Percentiles rank a stretch among this genome's conserved stretches.
These are phyloP conservation scores for Aechmea fasciata DNA, from an alignment of 176 grass and related monocot genomes.

Conservation along the genomic window DNA sequence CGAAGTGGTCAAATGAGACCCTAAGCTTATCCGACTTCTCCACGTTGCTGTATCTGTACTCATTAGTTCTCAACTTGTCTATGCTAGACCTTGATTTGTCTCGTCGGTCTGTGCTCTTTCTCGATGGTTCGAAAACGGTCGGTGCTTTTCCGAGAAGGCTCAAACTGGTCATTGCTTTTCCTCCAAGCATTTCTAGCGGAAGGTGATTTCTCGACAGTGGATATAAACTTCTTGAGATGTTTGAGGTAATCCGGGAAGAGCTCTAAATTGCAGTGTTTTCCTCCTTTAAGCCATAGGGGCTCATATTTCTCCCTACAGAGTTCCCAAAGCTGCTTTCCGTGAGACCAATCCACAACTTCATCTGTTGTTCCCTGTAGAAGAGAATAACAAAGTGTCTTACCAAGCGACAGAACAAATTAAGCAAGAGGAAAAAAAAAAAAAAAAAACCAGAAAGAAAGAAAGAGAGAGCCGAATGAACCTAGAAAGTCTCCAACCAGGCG, in stretches of 20 bases:
- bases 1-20: constrained; percentile 55
- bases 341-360: constrained; percentile 86
- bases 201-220: constrained; percentile 57
- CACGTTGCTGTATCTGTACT: constrained; percentile 58
- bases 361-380: constrained; percentile 67
- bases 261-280: constrained; percentile 86
- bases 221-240: constrained; percentile 68
- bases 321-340: constrained; percentile 80
- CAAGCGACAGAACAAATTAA: neutral
- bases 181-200: constrained; percentile 50
- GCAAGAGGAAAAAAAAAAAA: neutral
- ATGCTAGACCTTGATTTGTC: constrained; percentile 45
- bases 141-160: constrained; percentile 53
- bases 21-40: constrained; percentile 67
- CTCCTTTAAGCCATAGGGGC: constrained; percentile 80
- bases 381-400: neutral
- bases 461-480: neutral
- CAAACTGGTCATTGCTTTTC: constrained; percentile 38
- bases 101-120: constrained; percentile 51
- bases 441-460: neutral
- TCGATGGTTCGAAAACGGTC: constrained; percentile 40
- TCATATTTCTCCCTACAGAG: constrained; percentile 84
- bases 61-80: constrained; percentile 40
- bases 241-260: constrained; percentile 81
- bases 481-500: neutral